Base-by-base conservation (phyloP, 345 rosid species). In the Turnera subulata region DNA sequence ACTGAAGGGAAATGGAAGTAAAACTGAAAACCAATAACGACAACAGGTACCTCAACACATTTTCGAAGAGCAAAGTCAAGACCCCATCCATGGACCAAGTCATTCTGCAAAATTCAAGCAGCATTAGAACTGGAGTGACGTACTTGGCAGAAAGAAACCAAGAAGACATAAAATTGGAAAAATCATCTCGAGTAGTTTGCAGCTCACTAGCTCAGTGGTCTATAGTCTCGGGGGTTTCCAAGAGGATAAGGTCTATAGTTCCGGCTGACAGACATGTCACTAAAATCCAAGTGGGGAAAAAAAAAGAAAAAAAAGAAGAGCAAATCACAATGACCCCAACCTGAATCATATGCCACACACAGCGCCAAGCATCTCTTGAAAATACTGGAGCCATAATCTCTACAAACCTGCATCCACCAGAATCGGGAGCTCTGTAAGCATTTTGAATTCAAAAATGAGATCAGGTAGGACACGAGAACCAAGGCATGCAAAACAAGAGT, bases 381-480 rank as follows among this genome's bases (percentile, higher is more conserved):
- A 94, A 94, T 21, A 94, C 99, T 15, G 99, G 90, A 71, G 99
- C 99, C 99, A 94, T 94, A 65, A 94, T 94, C 83, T 94, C 99
- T 5, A 94, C 95, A 63, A 94, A 93, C 70, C 99, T 93, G 74
- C 45, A 73, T 48, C 58, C 42, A 45, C 35, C 35, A 29, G 8
- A 32, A 65, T 47, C 39, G 40, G 17, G 38, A 22, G 11, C 26
- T 16, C 63, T 21, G 58, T 13, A 56, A 35, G 8, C 50, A 23
- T 53, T 17, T 45, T 1, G 16, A 18, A 46, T 25, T 29, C 50
- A 37, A 9, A 12, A 5, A 11, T 11, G 14, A 14, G 45, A 20
- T 26, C 20, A 39, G 12, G 24, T 15, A 26, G 11, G 33, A 10
- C 26, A 17, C 4, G 10, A 29, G 8, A 49, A 9, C 56, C 43